Percentiles rank a stretch among this genome's conserved stretches.
Conservation (phyloP, 495 filamentous ascomycete genomes). For the Cairneyella variabilis region DNA sequence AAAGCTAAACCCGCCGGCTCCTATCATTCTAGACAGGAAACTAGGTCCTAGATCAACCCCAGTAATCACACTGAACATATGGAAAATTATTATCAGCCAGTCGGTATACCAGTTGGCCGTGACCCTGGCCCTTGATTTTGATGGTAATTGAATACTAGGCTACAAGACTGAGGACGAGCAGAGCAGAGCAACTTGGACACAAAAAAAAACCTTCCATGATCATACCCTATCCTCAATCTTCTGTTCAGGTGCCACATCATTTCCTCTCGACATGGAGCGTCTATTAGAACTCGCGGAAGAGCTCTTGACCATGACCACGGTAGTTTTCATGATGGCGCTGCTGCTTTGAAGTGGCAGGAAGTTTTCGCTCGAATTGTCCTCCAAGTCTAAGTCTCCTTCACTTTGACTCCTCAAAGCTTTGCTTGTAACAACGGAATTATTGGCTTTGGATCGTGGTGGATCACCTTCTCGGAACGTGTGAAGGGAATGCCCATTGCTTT, state of each 20-base stretch:
- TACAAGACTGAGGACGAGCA: too few species aligned
- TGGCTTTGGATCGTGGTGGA: neutral
- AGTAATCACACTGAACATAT: too few species aligned
- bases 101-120: too few species aligned
- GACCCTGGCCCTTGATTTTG: too few species aligned
- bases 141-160: too few species aligned
- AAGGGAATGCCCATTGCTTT: constrained; percentile 2
- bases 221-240: constrained; percentile 1
- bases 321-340: constrained; percentile 1
- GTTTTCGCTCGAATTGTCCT: neutral
- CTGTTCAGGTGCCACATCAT: constrained; percentile 3
- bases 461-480: neutral
- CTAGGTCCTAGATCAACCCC: too few species aligned
- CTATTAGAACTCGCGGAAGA: too few species aligned
- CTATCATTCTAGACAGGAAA: too few species aligned
- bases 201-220: too few species aligned
- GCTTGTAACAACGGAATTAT: neutral
- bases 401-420: neutral
- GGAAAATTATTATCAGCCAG: too few species aligned
- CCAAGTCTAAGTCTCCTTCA: neutral
- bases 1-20: too few species aligned
- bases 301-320: neutral
- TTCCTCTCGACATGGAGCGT: constrained; percentile 3
- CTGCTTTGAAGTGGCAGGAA: constrained; percentile 4
- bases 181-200: too few species aligned